Base-by-base conservation (phyloP, 306 rosid species). In the Spatholobus suberectus region DNA sequence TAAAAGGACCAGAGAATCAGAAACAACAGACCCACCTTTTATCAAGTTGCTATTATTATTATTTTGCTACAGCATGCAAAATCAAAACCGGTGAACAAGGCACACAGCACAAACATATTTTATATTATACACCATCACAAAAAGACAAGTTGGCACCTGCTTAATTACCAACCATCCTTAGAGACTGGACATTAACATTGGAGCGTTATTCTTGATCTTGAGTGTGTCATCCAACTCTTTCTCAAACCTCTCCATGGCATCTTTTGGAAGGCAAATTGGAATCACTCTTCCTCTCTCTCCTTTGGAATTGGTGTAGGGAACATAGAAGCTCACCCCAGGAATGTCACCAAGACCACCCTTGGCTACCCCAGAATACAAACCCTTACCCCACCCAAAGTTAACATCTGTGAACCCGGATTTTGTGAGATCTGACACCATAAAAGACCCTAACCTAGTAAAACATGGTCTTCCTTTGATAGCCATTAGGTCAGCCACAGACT, bases 161-260 rank as follows among this genome's bases (percentile, higher is more conserved):
- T 7, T 24, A 14, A 15, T 46, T 71, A 29, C 9, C 21, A 51
- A 8, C 6, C 17, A 51, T 29, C 20, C 49, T 54, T 47, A 79
- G 29, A 79, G 76, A 26, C 6, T 52, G 20, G 68, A 68, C 21
- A 4, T 43, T 77, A 46, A 29, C 17, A 44, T 46, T 13, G 2
- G 4, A 24, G 23, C 5, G 47, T 27, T 27, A 10, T 6, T 46
- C 24, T 57, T 43, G 11, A 40, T 41, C 18, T 58, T 32, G 27
- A 71, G 65, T 1, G 37, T 6, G 1, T 13, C 8, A 65, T 73
- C 23, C 14, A 78, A 67, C 88, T 83, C 87, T 24, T 38, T 12
- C 4, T 20, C 69, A n/a, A 91, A 89, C 67, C 86, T 82, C 11
- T 79, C 75, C 91, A 91, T 82, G 18, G 82, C 75, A 18, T 58